These are phyloP conservation scores for Whalleya microplaca DNA, from an alignment of 2,329 filamentous ascomycete species.

Conservation along the genomic window DNA sequence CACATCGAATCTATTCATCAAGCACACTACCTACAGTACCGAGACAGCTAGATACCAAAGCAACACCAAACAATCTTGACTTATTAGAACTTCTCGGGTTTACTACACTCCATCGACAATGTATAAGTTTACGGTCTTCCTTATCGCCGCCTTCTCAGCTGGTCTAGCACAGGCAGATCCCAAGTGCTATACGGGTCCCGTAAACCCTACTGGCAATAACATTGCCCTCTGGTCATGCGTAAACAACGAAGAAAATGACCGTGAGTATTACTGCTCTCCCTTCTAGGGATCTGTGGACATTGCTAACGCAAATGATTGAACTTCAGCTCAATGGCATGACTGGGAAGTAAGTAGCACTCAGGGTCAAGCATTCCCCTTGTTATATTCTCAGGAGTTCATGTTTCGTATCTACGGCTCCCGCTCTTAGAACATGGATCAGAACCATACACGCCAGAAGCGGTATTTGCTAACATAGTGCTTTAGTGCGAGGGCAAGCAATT, in stretches of 20 bases:
- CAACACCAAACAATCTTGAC: not conserved
- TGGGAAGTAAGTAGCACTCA: not conserved
- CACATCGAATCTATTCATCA: no score
- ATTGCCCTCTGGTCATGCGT: not conserved
- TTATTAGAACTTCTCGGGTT: not conserved
- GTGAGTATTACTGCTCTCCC: not conserved
- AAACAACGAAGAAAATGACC: not conserved
- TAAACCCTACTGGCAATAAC: not conserved
- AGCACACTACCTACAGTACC: no score
- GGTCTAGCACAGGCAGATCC: not conserved
- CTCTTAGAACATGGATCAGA: no score
- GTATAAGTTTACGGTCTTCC: not conserved
- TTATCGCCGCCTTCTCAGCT: not conserved
- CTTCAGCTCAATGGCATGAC: not conserved
- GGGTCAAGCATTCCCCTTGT: not conserved
- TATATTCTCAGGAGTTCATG: not conserved
- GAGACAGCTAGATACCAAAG: no score
- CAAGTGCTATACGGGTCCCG: not conserved
- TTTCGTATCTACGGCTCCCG: no score
- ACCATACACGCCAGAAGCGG: no score
- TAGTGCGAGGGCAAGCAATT: no score
- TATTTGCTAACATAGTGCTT: no score
- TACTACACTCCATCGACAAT: not conserved
- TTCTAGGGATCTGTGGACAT: not conserved
- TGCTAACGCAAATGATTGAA: not conserved